Conservation (phyloP, 352 stramenopile genomes). For the Phytophthora meadii region DNA sequence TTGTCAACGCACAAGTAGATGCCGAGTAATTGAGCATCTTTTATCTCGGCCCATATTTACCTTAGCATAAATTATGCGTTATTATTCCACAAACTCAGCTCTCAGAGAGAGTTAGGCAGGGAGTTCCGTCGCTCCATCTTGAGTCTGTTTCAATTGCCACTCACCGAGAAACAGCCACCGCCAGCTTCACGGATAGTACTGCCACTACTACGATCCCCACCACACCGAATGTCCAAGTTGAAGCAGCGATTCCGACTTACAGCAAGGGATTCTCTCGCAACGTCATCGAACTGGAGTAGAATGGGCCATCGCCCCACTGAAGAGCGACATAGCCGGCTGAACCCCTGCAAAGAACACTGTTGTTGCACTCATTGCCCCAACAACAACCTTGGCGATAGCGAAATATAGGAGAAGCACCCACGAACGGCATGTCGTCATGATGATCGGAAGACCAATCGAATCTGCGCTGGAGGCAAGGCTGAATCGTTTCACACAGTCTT, state of each 20-base stretch:
- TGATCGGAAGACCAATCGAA: background rate
- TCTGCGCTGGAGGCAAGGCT: background rate
- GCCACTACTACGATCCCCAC: slow-evolving; percentile 15
- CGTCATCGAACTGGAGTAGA: slow-evolving; percentile 9
- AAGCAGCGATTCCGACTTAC: slow-evolving; percentile 13
- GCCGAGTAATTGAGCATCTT: too few species aligned
- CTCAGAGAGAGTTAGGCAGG: too few species aligned
- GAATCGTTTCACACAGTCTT: slow-evolving; percentile 1
- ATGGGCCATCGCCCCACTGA: slow-evolving; percentile 2
- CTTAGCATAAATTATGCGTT: too few species aligned
- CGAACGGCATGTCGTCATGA: background rate
- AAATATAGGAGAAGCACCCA: slow-evolving; percentile 4
- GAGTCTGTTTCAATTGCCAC: too few species aligned
- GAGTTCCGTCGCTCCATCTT: too few species aligned
- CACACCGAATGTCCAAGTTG: slow-evolving; percentile 10
- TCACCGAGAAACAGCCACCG: too few species aligned
- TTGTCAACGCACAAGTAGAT: too few species aligned
- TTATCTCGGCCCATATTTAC: too few species aligned
- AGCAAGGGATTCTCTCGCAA: slow-evolving; percentile 15
- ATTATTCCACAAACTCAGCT: too few species aligned
- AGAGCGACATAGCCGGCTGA: background rate
- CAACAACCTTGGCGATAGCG: background rate
- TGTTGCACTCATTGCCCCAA: slow-evolving; percentile 2
- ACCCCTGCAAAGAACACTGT: background rate
- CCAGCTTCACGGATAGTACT: slow-evolving; percentile 1